Evolutionary conservation across 306 rosid species (phyloP), one percentile per base, ranked within the genome.

Genomic region (Benincasa hispida): DNA sequence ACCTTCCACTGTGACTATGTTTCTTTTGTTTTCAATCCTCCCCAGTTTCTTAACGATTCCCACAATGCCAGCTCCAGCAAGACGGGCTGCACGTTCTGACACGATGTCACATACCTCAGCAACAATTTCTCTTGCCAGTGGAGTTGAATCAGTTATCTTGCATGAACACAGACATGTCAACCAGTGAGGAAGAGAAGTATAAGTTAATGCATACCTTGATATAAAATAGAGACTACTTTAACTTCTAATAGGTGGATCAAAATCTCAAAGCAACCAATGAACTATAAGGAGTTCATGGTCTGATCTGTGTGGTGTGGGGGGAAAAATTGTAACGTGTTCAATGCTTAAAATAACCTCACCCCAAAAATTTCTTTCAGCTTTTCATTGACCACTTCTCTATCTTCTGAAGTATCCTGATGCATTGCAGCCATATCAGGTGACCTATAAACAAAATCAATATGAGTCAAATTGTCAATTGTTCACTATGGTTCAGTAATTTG

Each of bases 401-500:
- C 84, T 28, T 87, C 88, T 42, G 93, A 86, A 72, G 89, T 87
- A 77, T 91, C 96, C 86, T 91, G 93, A 79, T 91, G 93, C 92
- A 91, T 91, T 10, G 91, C 84, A 74, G 88, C 93, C 87, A 89
- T 86, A 78, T 89, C 92, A 53, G 84, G 87, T 17, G 88, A 76
- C 69, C 96, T 91, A 75, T 27, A 76, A n/a, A 62, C 75, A 66
- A 65, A 61, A 63, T 34, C 70, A 9, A 34, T 63, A 32, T 3
- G 4, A 55, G 6, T 41, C 30, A 51, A 37, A 55, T 35, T 75
- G 56, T 4, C 30, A 41, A 59, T 35, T 25, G 13, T 24, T 50
- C 65, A 48, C 21, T n/a, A 80, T 50, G 32, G 24, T 59, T 45
- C 2, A 21, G 37, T 28, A n/a, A 60, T 25, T 27, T 59, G 19